These are phyloP conservation scores for Metschnikowia proteae DNA, from an alignment of 805 yeast species.

Conservation along the genomic window DNA sequence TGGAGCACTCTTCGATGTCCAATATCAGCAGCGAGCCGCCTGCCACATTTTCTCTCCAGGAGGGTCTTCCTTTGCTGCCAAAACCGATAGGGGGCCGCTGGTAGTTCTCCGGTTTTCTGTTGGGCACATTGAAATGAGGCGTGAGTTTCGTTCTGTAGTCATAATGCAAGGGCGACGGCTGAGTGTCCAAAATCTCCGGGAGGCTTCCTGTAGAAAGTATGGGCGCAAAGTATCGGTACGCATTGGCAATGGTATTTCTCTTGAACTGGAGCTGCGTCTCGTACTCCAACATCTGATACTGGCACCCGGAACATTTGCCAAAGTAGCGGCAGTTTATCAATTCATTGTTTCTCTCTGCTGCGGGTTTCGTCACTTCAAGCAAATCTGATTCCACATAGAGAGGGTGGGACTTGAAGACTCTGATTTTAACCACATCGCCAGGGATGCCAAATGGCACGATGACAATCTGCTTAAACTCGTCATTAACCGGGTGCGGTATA, in stretches of 20 bases:
- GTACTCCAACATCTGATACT: constrained; percentile 78
- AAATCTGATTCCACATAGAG: constrained; percentile 73
- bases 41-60: constrained; percentile 50
- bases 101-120: constrained; percentile 36
- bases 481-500: constrained; percentile 53
- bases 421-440: constrained; percentile 71
- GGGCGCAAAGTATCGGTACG: constrained; percentile 75
- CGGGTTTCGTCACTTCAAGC: constrained; percentile 40
- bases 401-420: constrained; percentile 76
- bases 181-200: constrained; percentile 62
- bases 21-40: constrained; percentile 66
- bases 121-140: constrained; percentile 88
- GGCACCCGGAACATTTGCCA: constrained; percentile 93
- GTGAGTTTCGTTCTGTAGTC: constrained; percentile 89
- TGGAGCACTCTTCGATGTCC: constrained; percentile 91
- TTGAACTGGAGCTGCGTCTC: constrained; percentile 70
- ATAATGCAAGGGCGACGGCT: constrained; percentile 72
- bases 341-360: constrained; percentile 46
- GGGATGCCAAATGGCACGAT: constrained; percentile 85
- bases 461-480: constrained; percentile 53
- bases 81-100: constrained; percentile 78
- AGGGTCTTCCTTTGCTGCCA: constrained; percentile 78
- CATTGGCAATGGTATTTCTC: constrained; percentile 70
- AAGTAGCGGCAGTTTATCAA: constrained; percentile 77
- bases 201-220: constrained; percentile 39